phyloP scores from a whole-genome alignment of 164 flowering plant genomes.

The Vitis riparia region DNA sequence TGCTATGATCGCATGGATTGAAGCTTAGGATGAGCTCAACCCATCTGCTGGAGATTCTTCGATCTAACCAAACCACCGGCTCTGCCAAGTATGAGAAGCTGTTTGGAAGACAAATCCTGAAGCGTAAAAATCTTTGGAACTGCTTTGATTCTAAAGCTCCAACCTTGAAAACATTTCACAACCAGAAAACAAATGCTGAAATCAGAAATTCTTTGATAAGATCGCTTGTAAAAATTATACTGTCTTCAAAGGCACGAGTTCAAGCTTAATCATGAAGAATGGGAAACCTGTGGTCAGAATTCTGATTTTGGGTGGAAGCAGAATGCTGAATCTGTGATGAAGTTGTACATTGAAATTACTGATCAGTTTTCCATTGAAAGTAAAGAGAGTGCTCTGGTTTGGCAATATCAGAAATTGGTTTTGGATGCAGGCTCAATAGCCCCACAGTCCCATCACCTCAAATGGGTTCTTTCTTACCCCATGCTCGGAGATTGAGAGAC shows the following conservation, averaged over 20 bases:
- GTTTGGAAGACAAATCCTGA: slow-evolving; percentile 47
- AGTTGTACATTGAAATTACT: too few species aligned
- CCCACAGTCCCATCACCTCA: too few species aligned
- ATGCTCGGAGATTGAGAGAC: slow-evolving; percentile 82
- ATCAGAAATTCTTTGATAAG: slow-evolving; percentile 41
- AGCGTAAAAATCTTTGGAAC: slow-evolving; percentile 62
- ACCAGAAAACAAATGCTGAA: slow-evolving; percentile 52
- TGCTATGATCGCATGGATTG: slow-evolving; percentile 26
- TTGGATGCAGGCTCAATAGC: too few species aligned
- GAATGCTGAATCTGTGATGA: not conserved
- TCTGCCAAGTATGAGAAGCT: too few species aligned
- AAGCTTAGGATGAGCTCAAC: slow-evolving; percentile 11
- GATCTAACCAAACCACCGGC: too few species aligned
- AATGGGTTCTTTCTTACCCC: slow-evolving; percentile 19
- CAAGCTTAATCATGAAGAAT: not conserved
- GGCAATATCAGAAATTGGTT: too few species aligned
- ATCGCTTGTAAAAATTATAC: slow-evolving; percentile 58
- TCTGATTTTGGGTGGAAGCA: not conserved
- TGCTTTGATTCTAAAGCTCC: slow-evolving; percentile 70
- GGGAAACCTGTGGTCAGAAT: not conserved
- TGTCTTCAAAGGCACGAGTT: slow-evolving; percentile 59
- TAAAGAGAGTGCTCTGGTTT: too few species aligned
- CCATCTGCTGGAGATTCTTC: too few species aligned
- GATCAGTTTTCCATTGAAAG: too few species aligned
- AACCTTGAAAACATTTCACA: slow-evolving; percentile 58